A percentile compares a stretch with the other conserved stretches of the same genome.
These are phyloP conservation scores for Phytophthora crassamura DNA, from an alignment of 352 stramenopile species.

Conservation along the genomic window DNA sequence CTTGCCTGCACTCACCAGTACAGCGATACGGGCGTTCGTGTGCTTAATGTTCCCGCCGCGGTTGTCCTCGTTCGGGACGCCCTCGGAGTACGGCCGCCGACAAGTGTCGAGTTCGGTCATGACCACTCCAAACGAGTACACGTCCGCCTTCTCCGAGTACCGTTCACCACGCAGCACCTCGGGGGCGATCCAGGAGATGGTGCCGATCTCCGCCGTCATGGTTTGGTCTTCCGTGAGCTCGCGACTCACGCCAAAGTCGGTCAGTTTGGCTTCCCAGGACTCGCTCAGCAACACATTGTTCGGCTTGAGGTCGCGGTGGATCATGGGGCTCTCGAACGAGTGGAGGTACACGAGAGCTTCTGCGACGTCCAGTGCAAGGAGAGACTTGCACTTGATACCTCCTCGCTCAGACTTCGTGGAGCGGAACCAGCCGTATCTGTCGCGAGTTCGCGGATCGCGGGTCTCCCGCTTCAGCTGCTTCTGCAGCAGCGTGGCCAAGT, in stretches of 20 bases:
- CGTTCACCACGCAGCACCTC: conserved; percentile 68
- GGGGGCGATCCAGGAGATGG: conserved; percentile 68
- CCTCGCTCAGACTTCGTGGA: conserved; percentile 27
- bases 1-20: conserved; percentile 57
- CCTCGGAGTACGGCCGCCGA: conserved; percentile 42
- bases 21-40: conserved; percentile 57
- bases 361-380: conserved; percentile 50
- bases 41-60: conserved; percentile 33
- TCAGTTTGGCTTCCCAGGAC: conserved; percentile 52
- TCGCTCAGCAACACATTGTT: conserved; percentile 61
- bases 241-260: conserved; percentile 67
- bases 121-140: conserved; percentile 80
- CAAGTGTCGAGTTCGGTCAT: conserved; percentile 63
- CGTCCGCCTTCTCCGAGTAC: conserved; percentile 75
- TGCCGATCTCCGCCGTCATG: conserved; percentile 66
- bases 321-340: conserved; percentile 49
- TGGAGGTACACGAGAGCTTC: conserved; percentile 58
- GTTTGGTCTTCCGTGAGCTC: conserved; percentile 41
- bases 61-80: conserved; percentile 31
- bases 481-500: conserved; percentile 50
- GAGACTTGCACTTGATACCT: conserved; percentile 46
- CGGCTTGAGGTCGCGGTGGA: conserved; percentile 65
- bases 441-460: conserved; percentile 28
- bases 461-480: conserved; percentile 43
- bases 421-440: conserved; percentile 39